Conservation (phyloP, 768 basidiomycete genomes). For the Lactarius tabidus region DNA sequence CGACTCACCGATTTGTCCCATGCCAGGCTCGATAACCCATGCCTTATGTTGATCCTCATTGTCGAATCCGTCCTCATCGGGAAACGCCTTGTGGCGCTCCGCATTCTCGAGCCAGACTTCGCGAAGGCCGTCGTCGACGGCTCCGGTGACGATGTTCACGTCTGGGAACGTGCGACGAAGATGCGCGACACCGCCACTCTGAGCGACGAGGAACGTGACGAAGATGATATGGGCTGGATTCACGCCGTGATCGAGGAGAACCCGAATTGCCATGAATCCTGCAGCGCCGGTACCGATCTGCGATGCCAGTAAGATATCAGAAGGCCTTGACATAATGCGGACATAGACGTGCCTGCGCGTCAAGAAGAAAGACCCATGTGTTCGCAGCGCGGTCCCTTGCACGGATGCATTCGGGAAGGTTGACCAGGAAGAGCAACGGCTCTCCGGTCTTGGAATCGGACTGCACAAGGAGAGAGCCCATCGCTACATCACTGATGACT, state of each 20-base stretch:
- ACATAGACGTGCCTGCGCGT: slow-evolving; percentile 62
- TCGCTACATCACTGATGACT: slow-evolving; percentile 78
- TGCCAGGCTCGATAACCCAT: slow-evolving; percentile 83
- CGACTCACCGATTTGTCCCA: slow-evolving; percentile 80
- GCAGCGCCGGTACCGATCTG: slow-evolving; percentile 93
- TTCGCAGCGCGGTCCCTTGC: slow-evolving; percentile 57
- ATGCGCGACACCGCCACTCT: slow-evolving; percentile 72
- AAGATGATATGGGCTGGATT: slow-evolving; percentile 82
- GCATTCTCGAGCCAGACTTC: slow-evolving; percentile 69
- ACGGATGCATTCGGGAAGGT: slow-evolving; percentile 73
- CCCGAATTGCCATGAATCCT: slow-evolving; percentile 92
- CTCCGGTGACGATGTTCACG: slow-evolving; percentile 81
- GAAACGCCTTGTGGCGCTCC: slow-evolving; percentile 38
- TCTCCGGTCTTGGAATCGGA: slow-evolving; percentile 82
- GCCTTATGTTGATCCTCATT: slow-evolving; percentile 51
- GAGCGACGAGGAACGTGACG: slow-evolving; percentile 82
- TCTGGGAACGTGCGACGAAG: slow-evolving; percentile 80
- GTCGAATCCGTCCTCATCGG: slow-evolving; percentile 23
- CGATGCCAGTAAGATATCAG: not conserved
- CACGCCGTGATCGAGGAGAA: slow-evolving; percentile 90
- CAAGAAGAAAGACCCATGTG: slow-evolving; percentile 82
- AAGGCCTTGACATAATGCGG: not conserved
- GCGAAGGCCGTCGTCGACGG: slow-evolving; percentile 71
- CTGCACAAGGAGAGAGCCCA: slow-evolving; percentile 90
- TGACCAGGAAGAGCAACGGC: slow-evolving; percentile 77